These are phyloP conservation scores for Saccharomyces kudriavzevii DNA, from an alignment of 805 yeast genomes.

Conservation along the genomic window DNA sequence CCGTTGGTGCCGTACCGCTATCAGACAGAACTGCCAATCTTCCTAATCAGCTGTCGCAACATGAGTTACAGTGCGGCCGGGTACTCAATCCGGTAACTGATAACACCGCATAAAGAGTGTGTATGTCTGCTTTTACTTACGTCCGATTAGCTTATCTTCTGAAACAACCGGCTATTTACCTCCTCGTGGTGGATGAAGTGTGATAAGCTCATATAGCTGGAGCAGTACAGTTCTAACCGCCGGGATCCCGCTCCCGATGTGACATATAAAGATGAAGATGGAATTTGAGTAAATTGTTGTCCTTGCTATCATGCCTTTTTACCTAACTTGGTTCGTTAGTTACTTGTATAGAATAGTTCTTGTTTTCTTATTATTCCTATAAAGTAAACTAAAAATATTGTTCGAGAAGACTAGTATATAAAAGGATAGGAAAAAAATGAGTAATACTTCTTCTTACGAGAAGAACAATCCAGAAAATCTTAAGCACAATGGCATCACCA, in stretches of 20 bases:
- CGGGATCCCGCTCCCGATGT: not conserved
- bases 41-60: not conserved
- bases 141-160: not conserved
- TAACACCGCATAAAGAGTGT: not conserved
- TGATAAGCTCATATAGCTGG: not conserved
- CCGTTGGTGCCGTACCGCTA: not conserved
- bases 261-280: not conserved
- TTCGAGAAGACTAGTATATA: not conserved
- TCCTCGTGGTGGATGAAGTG: not conserved
- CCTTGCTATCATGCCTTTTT: not conserved
- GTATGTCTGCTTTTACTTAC: not conserved
- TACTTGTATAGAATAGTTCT: not conserved
- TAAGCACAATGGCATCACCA: not conserved
- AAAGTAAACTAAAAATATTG: not conserved
- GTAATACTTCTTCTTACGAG: not conserved
- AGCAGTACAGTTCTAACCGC: not conserved
- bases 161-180: not conserved
- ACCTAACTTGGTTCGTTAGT: not conserved
- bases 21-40: not conserved
- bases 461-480: not conserved
- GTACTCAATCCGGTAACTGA: not conserved
- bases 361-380: not conserved
- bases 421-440: not conserved
- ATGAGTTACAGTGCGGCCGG: not conserved
- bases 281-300: not conserved